Evolutionary conservation across 2,329 filamentous ascomycete genomes (phyloP), one percentile per base, ranked within the genome.

Genomic region (Fusarium lateritium): DNA sequence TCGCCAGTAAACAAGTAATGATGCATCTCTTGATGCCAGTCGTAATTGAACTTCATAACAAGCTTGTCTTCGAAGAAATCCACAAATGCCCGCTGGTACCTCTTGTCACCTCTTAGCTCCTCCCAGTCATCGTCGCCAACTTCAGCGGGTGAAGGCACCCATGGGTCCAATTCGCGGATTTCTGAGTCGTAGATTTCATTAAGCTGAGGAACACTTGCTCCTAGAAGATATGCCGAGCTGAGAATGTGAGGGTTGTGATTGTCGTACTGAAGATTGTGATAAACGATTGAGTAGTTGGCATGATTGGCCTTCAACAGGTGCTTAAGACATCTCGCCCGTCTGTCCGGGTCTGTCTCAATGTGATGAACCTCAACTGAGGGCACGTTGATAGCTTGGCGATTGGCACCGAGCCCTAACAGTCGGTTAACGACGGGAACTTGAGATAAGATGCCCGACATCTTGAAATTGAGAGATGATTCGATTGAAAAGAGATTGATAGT

Each of bases 31-130:
- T 85, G 83, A 76, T 91, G 92, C 93, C 96, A 98, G 76, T 97
- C 88, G 77, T 98, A 98, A 36, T 89, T 85, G 73, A 90, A 88
- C 28, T 83, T 82, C 78, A 88, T 82, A 5, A 93, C 94, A 31
- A 98, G 83, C 74, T 94, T 89, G 77, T 99, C 96, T 78, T 99
- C 96, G 76, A 97, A 98, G 77, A 96, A 98, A 78, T 99, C 94
- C 57, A 99, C 84, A 76, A 91, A 99, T 1, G 94, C 95, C 62
- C 95, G 88, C 79, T 99, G 94, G 76, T 97, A 98, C 66, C 84
- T 88, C 73, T 86, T 86, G 77, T 94, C 89, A 22, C 95, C 94
- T 33, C 98, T 79, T 73, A 89, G 96, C 59, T 95, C 91, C 67
- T 90, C 86, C 95, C 96, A 99, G 77, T 99, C 96, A 58, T 91